Base-by-base conservation (phyloP, 352 stramenopile genomes). In the Phytopythium boreale region DNA sequence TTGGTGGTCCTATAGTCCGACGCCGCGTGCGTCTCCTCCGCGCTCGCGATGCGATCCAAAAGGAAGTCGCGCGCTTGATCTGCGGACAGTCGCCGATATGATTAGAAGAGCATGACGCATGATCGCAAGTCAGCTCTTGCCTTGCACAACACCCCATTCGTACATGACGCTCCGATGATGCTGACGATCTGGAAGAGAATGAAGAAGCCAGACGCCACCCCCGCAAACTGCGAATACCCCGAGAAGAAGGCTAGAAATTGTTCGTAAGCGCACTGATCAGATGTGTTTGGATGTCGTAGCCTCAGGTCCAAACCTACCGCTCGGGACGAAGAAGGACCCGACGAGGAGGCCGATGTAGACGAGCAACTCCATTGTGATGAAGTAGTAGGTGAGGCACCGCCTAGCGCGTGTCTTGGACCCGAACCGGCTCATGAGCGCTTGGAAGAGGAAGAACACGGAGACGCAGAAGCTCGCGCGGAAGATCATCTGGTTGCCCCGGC, bases 131-230 rank as follows among this genome's bases (percentile, higher is more conserved):
- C 7, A 24, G 37, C 14, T 44, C n/a, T n/a, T n/a, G n/a, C n/a
- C n/a, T n/a, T n/a, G n/a, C n/a, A n/a, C n/a, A n/a, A n/a, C n/a
- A n/a, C n/a, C n/a, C n/a, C n/a, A n/a, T n/a, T n/a, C 71, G 77
- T 53, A 91, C 84, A 92, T 37, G 81, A 84, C 24, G 83, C 79
- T 59, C 84, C 86, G 64, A 92, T 75, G 68, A 93, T 90, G 61
- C 78, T 88, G 56, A 89, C 70, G 52, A 94, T 87, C 66, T 90
- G 82, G 55, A 94, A 90, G 31, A 92, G 74, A 46, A 92, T 89
- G 72, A 92, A 94, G 56, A 86, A 71, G 0, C 79, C 74, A 1
- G 84, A 93, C 2, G 77, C 62, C 3, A 92, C 75, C 11, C 80
- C 67, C 0, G 82, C 62, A 29, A 83, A 85, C 56, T 82, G 70